A percentile compares a stretch with the other conserved stretches of the same genome.
Conservation (phyloP, 2,329 filamentous ascomycete genomes). For the Exophiala mesophila region DNA sequence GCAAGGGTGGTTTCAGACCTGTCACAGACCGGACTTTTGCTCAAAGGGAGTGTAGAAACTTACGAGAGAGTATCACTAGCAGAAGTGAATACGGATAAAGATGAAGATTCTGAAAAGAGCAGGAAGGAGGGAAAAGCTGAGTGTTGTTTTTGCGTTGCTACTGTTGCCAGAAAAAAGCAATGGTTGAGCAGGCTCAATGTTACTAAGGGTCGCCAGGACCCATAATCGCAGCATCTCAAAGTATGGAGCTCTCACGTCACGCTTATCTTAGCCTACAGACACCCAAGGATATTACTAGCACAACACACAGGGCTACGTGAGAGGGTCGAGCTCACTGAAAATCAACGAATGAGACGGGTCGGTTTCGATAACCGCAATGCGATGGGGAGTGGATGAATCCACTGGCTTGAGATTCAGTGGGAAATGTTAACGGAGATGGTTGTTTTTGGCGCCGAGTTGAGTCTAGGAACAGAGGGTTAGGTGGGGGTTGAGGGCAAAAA, state of each 20-base stretch:
- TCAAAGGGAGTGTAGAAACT: background rate
- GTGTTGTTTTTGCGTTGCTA: no score
- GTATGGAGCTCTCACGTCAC: slow-evolving; percentile 23
- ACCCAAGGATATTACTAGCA: no score
- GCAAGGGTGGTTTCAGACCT: slow-evolving; percentile 1
- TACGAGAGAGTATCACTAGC: no score
- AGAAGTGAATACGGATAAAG: no score
- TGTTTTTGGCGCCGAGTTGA: background rate
- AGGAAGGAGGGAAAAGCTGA: no score
- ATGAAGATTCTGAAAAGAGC: no score
- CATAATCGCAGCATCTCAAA: slow-evolving; percentile 7
- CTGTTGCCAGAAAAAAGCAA: slow-evolving; percentile 15
- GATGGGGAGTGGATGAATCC: slow-evolving; percentile 1
- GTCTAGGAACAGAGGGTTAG: background rate
- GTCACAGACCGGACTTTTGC: background rate
- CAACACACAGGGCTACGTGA: background rate
- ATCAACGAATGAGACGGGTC: slow-evolving; percentile 7
- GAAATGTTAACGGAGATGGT: background rate
- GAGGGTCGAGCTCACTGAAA: background rate
- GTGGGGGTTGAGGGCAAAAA: no score
- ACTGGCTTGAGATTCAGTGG: background rate
- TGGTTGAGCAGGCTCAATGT: slow-evolving; percentile 14
- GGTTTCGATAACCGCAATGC: slow-evolving; percentile 3
- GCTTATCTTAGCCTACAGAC: no score
- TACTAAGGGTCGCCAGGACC: background rate